Conservation (phyloP, 2,329 filamentous ascomycete genomes). For the Epichloe brachyelytri region DNA sequence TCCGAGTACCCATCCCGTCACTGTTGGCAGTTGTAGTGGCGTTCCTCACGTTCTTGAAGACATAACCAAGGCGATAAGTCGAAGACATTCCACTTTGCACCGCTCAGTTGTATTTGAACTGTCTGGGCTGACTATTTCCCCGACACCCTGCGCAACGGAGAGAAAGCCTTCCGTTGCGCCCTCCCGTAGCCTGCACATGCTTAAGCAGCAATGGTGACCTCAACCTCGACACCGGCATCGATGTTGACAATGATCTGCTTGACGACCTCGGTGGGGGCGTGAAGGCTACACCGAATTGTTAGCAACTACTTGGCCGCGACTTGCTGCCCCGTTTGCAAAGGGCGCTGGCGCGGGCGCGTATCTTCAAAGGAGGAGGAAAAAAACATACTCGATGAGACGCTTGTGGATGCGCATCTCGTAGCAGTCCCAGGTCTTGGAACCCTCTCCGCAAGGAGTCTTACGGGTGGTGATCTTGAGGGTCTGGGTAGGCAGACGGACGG, state of each 20-base stretch:
- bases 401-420: conserved; percentile 99
- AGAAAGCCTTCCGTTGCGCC: neutral
- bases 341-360: no score
- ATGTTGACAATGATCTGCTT: conserved; percentile 97
- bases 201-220: conserved; percentile 84
- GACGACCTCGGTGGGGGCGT: conserved; percentile 94
- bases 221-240: conserved; percentile 84
- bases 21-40: no score
- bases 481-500: conserved; percentile 96
- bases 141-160: neutral
- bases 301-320: conserved; percentile 1
- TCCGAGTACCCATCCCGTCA: no score
- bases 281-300: conserved; percentile 44
- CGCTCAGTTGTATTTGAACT: conserved; percentile 5
- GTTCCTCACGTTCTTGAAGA: neutral
- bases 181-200: conserved; percentile 5
- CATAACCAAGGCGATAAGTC: neutral
- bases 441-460: conserved; percentile 99
- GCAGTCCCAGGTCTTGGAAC: conserved; percentile 98
- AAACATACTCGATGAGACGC: conserved; percentile 78
- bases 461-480: conserved; percentile 92
- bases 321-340: neutral
- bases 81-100: neutral
- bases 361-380: neutral
- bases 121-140: neutral